A percentile compares a stretch with the other conserved stretches of the same genome.
Conservation (phyloP, 768 basidiomycete species). For the Suillus decipiens region DNA sequence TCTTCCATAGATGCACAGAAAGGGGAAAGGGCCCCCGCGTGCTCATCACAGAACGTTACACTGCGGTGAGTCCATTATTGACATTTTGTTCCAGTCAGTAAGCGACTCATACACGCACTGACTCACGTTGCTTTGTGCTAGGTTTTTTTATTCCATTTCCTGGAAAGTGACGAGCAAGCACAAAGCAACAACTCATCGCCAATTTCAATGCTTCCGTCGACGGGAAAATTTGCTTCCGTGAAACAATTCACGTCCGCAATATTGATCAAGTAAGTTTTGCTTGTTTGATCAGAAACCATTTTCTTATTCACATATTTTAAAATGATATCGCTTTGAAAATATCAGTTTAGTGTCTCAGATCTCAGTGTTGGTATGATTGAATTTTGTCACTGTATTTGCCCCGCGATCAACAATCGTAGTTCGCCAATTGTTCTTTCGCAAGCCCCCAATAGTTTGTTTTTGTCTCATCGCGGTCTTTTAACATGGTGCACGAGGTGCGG, state of each 20-base stretch:
- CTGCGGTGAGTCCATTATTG: conserved; percentile 4
- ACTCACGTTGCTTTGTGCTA: too few species aligned
- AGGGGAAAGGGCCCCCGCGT: conserved; percentile 11
- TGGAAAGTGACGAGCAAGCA: conserved; percentile 14
- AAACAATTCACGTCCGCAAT: conserved; percentile 2
- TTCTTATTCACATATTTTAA: not conserved
- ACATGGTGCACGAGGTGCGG: not conserved
- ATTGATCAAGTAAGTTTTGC: not conserved
- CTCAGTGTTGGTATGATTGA: too few species aligned
- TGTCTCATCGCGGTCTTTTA: conserved; percentile 4
- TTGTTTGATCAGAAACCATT: not conserved
- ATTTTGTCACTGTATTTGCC: not conserved
- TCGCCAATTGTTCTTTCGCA: not conserved
- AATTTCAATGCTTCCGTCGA: conserved; percentile 6
- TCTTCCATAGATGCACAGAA: conserved; percentile 7
- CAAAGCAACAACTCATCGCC: conserved; percentile 17
- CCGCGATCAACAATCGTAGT: not conserved
- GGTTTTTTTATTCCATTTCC: not conserved
- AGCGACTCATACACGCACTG: too few species aligned
- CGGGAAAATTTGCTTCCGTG: conserved; percentile 2
- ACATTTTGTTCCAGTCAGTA: not conserved
- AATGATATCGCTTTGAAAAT: not conserved
- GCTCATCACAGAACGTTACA: conserved; percentile 14
- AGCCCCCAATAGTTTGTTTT: not conserved
- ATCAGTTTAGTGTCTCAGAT: not conserved